Conservation (phyloP, 1,284 basidiomycete genomes). For the Rhizoctonia solani region DNA sequence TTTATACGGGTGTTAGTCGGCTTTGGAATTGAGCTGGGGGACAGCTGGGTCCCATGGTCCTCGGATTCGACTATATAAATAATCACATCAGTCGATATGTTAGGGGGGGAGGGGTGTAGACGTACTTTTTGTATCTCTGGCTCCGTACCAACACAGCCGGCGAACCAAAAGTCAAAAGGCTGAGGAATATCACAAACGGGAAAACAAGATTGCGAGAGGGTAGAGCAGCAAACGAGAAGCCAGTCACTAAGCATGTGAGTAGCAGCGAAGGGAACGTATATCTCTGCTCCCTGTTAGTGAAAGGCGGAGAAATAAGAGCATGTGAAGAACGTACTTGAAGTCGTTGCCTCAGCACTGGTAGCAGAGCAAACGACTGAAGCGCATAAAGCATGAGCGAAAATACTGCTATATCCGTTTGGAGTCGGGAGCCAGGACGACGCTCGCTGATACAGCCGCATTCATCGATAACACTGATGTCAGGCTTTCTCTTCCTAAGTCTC, state of each 20-base stretch:
- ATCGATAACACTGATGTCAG: slow-evolving; percentile 89
- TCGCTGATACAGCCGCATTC: slow-evolving; percentile 93
- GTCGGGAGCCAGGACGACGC: slow-evolving; percentile 92
- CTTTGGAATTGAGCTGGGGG: slow-evolving; percentile 36
- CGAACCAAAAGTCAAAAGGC: slow-evolving; percentile 67
- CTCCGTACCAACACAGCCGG: slow-evolving; percentile 77
- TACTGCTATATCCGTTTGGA: slow-evolving; percentile 81
- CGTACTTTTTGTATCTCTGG: slow-evolving; percentile 81
- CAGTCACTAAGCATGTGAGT: slow-evolving; percentile 57
- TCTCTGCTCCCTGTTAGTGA: slow-evolving; percentile 37
- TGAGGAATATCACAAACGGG: slow-evolving; percentile 56
- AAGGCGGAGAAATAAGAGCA: slow-evolving; percentile 36
- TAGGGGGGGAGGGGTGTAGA: slow-evolving; percentile 40
- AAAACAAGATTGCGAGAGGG: slow-evolving; percentile 59
- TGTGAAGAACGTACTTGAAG: slow-evolving; percentile 61
- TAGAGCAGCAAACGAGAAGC: slow-evolving; percentile 55
- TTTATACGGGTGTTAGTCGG: background rate
- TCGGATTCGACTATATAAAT: slow-evolving; percentile 51
- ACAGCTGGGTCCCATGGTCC: slow-evolving; percentile 58
- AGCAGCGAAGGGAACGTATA: slow-evolving; percentile 54
- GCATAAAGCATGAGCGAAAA: slow-evolving; percentile 90
- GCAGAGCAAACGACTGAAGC: slow-evolving; percentile 82
- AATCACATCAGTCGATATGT: slow-evolving; percentile 41
- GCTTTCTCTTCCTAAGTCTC: slow-evolving; percentile 49
- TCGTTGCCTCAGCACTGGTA: slow-evolving; percentile 79